phyloP scores from a whole-genome alignment of 306 rosid genomes.

The Heteromeles arbutifolia region DNA sequence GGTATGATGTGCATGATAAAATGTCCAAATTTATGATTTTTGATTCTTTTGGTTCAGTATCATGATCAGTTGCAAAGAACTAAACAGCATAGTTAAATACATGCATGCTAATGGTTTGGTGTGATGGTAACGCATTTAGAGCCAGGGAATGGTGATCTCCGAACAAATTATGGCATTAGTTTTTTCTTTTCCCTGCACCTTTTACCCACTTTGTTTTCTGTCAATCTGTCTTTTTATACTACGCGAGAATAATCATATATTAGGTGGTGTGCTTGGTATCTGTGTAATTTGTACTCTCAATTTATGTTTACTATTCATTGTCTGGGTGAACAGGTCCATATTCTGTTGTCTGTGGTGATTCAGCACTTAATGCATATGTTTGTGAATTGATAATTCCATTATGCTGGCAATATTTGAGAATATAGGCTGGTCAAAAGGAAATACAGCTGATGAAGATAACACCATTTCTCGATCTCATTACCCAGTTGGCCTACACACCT shows the following conservation, averaged over 20 bases:
- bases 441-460: slow-evolving; percentile 37
- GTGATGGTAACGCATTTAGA: not conserved
- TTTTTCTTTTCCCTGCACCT: not conserved
- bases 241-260: not conserved
- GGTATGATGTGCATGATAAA: not conserved
- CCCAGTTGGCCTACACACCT: slow-evolving; percentile 41
- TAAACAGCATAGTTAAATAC: not conserved
- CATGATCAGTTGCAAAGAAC: not conserved
- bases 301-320: not conserved
- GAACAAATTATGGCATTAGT: not conserved
- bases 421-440: slow-evolving; percentile 20
- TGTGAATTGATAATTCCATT: slow-evolving; percentile 22
- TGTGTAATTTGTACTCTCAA: not conserved
- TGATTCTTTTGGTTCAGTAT: not conserved
- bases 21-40: not conserved
- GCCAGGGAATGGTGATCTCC: not conserved
- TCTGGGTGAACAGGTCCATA: slow-evolving; percentile 10
- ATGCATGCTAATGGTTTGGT: not conserved
- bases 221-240: not conserved
- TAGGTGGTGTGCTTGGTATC: not conserved
- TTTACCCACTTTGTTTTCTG: not conserved
- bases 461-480: slow-evolving; percentile 13
- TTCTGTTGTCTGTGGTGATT: slow-evolving; percentile 13
- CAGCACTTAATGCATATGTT: slow-evolving; percentile 6
- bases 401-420: slow-evolving; percentile 30